phyloP scores from a whole-genome alignment of 1,139 yeast species.

The Pichia cactophila region DNA sequence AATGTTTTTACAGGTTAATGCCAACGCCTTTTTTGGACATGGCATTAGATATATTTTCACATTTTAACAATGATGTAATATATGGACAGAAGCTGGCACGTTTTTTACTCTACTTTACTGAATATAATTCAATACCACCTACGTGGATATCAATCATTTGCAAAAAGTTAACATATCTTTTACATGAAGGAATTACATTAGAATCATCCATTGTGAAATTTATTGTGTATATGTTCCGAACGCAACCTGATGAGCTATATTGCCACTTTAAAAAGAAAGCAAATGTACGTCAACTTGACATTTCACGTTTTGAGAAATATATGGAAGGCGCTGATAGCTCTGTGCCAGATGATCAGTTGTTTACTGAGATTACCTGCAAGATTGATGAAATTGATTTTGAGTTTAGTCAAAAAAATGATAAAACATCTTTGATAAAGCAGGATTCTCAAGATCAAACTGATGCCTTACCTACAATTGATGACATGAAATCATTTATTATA shows the following conservation, averaged over 20 bases:
- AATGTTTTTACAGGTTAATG: neutral
- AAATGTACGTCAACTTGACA: neutral
- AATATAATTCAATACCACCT: slow-evolving; percentile 1
- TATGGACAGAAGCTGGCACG: neutral
- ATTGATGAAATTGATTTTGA: neutral
- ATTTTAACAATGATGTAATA: neutral
- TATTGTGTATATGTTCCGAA: neutral
- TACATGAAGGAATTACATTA: neutral
- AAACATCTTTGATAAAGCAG: neutral
- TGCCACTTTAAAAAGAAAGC: neutral
- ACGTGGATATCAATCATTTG: slow-evolving; percentile 10
- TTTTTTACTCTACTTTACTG: slow-evolving; percentile 1
- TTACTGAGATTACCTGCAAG: too few relatives aligned
- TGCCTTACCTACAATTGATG: neutral
- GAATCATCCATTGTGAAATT: neutral
- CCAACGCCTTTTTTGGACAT: slow-evolving; percentile 1
- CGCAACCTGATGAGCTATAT: neutral
- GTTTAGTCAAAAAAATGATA: neutral
- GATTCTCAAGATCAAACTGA: neutral
- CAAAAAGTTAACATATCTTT: neutral
- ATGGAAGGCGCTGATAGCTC: too few relatives aligned
- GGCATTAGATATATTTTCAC: neutral
- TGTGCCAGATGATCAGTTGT: too few relatives aligned
- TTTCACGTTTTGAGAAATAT: neutral
- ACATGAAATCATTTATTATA: slow-evolving; percentile 11